Conservation (phyloP, 176 grass and related monocot genomes). For the Triticum timopheevii region DNA sequence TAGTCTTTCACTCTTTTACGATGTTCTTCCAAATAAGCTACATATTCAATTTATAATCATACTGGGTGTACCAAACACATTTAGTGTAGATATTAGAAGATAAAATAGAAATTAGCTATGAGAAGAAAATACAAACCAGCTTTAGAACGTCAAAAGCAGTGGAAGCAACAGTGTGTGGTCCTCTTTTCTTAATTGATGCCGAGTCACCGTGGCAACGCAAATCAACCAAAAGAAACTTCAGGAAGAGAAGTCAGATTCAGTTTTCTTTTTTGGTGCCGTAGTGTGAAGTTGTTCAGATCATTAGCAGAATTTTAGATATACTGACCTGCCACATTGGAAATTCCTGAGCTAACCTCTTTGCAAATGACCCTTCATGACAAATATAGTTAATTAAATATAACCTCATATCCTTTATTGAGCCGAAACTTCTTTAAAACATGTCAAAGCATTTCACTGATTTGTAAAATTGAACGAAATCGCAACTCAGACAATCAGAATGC, state of each 20-base stretch:
- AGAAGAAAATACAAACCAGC: conserved; percentile 55
- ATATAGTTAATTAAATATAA: conserved; percentile 24
- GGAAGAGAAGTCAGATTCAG: conserved; percentile 15
- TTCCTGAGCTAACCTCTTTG: conserved; percentile 91
- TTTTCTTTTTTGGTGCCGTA: background rate
- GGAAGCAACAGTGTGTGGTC: conserved; percentile 79
- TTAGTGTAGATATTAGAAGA: conserved; percentile 5
- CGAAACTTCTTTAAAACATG: background rate
- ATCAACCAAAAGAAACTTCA: conserved; percentile 99
- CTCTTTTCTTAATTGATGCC: conserved; percentile 67
- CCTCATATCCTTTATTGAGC: background rate
- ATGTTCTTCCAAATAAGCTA: background rate
- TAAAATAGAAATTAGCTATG: conserved; percentile 1
- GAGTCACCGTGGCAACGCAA: conserved; percentile 93
- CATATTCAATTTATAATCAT: background rate
- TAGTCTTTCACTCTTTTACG: background rate
- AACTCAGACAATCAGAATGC: background rate
- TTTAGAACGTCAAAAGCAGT: conserved; percentile 96
- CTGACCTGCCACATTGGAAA: conserved; percentile 98
- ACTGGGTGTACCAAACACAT: background rate
- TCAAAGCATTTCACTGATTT: background rate
- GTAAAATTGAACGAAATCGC: background rate
- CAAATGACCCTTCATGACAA: conserved; percentile 67
- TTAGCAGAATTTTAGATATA: conserved; percentile 18
- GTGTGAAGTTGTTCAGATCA: conserved; percentile 1